Percentiles rank a stretch among this genome's conserved stretches.
Evolutionary conservation across 2,329 filamentous ascomycete species (phyloP).

Genomic region (Fonsecaea erecta): DNA sequence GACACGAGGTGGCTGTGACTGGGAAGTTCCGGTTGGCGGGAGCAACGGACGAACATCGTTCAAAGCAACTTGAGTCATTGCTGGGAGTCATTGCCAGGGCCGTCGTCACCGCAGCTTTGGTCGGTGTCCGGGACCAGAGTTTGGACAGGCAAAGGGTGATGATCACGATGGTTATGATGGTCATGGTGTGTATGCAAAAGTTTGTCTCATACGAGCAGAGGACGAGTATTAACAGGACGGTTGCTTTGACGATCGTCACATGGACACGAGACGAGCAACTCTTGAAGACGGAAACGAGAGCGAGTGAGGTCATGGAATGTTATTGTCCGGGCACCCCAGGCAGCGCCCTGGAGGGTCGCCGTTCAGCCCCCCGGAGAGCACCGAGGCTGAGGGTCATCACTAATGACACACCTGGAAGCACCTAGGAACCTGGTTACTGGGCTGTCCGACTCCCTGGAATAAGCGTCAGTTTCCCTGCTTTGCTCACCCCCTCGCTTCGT

Average conservation of each 20-base stretch:
- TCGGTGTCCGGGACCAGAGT: neutral
- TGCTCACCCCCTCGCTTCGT: neutral
- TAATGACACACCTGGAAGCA: neutral
- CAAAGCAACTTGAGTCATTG: neutral
- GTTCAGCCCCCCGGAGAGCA: neutral
- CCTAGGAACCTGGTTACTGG: too few relatives aligned
- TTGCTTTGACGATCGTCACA: constrained; percentile 9
- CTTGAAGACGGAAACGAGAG: neutral
- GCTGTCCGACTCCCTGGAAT: neutral
- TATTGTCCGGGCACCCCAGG: constrained; percentile 1
- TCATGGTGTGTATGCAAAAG: neutral
- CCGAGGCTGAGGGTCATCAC: neutral
- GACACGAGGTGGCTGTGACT: neutral
- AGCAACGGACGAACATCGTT: neutral
- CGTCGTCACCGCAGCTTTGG: neutral
- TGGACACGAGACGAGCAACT: neutral
- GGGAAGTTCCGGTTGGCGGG: too few relatives aligned
- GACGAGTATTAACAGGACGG: neutral
- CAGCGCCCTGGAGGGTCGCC: neutral
- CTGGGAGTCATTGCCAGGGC: neutral
- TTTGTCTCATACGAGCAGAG: too few relatives aligned
- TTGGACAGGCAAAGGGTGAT: neutral
- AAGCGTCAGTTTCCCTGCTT: neutral
- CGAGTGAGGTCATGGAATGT: constrained; percentile 23
- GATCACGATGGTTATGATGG: neutral